These are phyloP conservation scores for Phialophora chinensis DNA, from an alignment of 2,329 filamentous ascomycete genomes.

Conservation along the genomic window DNA sequence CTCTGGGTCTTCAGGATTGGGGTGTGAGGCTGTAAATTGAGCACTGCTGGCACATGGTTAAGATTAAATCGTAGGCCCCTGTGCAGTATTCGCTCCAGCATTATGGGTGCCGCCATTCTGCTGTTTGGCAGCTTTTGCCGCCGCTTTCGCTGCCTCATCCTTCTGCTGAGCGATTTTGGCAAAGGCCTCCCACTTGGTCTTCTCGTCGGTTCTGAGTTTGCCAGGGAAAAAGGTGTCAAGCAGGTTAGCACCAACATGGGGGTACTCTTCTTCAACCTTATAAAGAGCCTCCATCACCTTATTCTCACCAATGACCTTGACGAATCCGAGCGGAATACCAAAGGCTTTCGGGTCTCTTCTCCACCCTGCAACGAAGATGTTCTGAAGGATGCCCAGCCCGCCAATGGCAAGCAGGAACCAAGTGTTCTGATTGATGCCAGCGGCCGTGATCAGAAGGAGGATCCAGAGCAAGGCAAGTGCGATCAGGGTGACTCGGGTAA, in stretches of 20 bases:
- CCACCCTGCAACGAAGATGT: conserved; percentile 44
- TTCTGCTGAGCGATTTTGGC: background rate
- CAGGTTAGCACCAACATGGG: conserved; percentile 44
- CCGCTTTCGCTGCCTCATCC: background rate
- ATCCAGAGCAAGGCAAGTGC: conserved; percentile 46
- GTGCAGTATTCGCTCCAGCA: background rate
- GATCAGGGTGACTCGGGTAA: conserved; percentile 35
- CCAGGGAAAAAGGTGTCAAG: conserved; percentile 44
- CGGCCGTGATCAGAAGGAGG: conserved; percentile 46
- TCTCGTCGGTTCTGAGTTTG: conserved; percentile 20
- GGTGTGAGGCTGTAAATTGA: background rate
- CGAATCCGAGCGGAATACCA: conserved; percentile 43
- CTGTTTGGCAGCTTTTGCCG: background rate
- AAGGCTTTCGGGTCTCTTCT: conserved; percentile 42
- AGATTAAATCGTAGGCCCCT: background rate
- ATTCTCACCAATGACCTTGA: conserved; percentile 40
- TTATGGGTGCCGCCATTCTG: background rate
- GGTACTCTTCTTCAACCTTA: conserved; percentile 43
- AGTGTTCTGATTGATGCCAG: conserved; percentile 44
- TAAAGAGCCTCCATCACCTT: conserved; percentile 46
- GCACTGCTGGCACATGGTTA: background rate
- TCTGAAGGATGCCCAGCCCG: conserved; percentile 49
- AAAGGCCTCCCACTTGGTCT: conserved; percentile 23
- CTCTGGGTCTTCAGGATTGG: background rate
- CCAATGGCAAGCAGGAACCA: conserved; percentile 50